Base-by-base conservation (phyloP, 306 rosid genomes). In the Fagus crenata region DNA sequence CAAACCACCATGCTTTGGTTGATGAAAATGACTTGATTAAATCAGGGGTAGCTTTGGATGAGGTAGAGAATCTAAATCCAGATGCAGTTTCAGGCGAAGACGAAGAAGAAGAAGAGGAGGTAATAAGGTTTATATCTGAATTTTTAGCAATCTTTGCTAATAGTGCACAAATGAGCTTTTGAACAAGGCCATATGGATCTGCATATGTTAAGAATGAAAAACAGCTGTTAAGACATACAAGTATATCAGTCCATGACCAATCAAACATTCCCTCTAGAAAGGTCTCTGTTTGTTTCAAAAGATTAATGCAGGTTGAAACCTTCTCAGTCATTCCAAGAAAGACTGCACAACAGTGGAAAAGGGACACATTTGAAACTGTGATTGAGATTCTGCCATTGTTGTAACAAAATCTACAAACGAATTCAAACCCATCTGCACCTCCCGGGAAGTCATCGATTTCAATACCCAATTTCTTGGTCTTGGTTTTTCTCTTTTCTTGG, bases 1-100 rank as follows among this genome's bases (percentile, higher is more conserved):
- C 80, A 74, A 90, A 90, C 98, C 98, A 93, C 96, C 96, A 89
- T 2, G 83, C 84, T 79, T 84, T 89, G 77, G 67, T 85, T 9
- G 87, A 67, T 33, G 84, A 72, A 56, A 9, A 78, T 49, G 81
- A 80, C 79, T 83, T 87, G 59, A 55, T 65, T n/a, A 72, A 85
- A 43, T 87, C 82, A 2, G 90, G 90, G 37, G 90, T 89, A 37
- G 78, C 56, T 63, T 78, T 86, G 28, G 70, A 67, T 72, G 93
- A 81, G 51, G 85, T 81, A 53, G 90, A 84, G 53, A 75, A 32
- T 82, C 87, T 78, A 65, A 74, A 81, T 43, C 64, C 67, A 65
- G 70, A 65, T 22, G 79, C 46, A 74, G 83, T 78, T 41, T 90
- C 92, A 2, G 88, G 89, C 4, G 97, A 92, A 42, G 97, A 88